phyloP scores from a whole-genome alignment of 2,329 filamentous ascomycete species.

The Hymenoscyphus albidus region DNA sequence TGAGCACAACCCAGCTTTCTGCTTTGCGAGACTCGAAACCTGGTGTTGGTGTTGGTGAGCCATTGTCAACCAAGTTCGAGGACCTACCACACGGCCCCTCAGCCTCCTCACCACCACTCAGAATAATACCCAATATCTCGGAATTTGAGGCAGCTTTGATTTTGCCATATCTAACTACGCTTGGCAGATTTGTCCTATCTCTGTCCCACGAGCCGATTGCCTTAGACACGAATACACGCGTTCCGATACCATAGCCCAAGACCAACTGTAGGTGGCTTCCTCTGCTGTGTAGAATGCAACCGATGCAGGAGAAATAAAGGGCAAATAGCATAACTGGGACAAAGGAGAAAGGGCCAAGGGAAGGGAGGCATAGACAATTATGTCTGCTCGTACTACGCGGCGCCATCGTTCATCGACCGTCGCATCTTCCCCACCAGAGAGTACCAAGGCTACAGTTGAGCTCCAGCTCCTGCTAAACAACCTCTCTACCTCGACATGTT shows the following conservation, averaged over 20 bases:
- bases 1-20: background rate
- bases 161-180: background rate
- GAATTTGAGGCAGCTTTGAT: background rate
- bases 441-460: constrained; percentile 58
- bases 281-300: constrained; percentile 8
- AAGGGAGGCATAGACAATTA: constrained; percentile 35
- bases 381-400: constrained; percentile 47
- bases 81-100: background rate
- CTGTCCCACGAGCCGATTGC: background rate
- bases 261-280: background rate
- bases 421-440: constrained; percentile 51
- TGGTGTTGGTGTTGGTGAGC: background rate
- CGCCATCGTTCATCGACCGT: constrained; percentile 64
- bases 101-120: background rate
- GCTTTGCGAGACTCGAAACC: constrained; percentile 1
- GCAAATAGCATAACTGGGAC: constrained; percentile 24
- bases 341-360: constrained; percentile 33
- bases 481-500: constrained; percentile 36
- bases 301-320: constrained; percentile 27
- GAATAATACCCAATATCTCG: background rate
- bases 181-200: background rate
- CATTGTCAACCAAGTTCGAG: background rate
- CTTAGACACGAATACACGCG: background rate
- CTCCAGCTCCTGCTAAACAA: constrained; percentile 51
- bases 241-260: background rate